phyloP scores from a whole-genome alignment of 1,284 basidiomycete genomes.

The Ganoderma meredithae region DNA sequence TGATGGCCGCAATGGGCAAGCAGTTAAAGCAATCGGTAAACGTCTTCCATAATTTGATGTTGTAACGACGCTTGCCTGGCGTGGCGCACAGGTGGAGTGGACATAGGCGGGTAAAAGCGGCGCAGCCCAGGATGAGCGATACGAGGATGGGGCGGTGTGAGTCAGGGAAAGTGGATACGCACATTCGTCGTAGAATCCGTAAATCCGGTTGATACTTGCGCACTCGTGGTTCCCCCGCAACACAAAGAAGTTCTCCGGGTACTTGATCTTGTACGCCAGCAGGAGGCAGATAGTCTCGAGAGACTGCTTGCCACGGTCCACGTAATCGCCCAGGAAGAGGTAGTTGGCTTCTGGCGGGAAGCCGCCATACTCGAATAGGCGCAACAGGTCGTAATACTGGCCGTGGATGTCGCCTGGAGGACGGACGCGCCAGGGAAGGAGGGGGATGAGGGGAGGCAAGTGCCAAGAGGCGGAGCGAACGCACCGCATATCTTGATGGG shows the following conservation, averaged over 20 bases:
- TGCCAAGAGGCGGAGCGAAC: slow-evolving; percentile 43
- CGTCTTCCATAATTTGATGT: slow-evolving; percentile 98
- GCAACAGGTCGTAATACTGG: slow-evolving; percentile 94
- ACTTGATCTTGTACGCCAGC: slow-evolving; percentile 97
- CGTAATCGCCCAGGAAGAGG: slow-evolving; percentile 95
- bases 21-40: slow-evolving; percentile 98
- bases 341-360: slow-evolving; percentile 98
- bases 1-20: slow-evolving; percentile 94
- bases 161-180: slow-evolving; percentile 44
- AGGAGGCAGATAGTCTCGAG: slow-evolving; percentile 93
- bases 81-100: slow-evolving; percentile 18
- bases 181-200: slow-evolving; percentile 98
- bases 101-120: slow-evolving; percentile 3
- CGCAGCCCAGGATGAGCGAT: slow-evolving; percentile 7
- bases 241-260: slow-evolving; percentile 98
- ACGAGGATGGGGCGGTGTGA: slow-evolving; percentile 13
- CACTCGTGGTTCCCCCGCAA: slow-evolving; percentile 95
- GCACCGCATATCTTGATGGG: slow-evolving; percentile 97
- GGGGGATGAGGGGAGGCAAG: background rate
- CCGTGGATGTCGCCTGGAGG: slow-evolving; percentile 89
- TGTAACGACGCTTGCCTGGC: slow-evolving; percentile 94
- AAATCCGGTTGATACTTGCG: slow-evolving; percentile 95
- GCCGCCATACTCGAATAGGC: slow-evolving; percentile 94
- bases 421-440: slow-evolving; percentile 14
- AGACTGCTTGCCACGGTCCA: slow-evolving; percentile 94